Percentiles rank a stretch among this genome's conserved stretches.
These are phyloP conservation scores for Pyrenochaeta sp. DNA, from an alignment of 2,329 filamentous ascomycete species.

Conservation along the genomic window DNA sequence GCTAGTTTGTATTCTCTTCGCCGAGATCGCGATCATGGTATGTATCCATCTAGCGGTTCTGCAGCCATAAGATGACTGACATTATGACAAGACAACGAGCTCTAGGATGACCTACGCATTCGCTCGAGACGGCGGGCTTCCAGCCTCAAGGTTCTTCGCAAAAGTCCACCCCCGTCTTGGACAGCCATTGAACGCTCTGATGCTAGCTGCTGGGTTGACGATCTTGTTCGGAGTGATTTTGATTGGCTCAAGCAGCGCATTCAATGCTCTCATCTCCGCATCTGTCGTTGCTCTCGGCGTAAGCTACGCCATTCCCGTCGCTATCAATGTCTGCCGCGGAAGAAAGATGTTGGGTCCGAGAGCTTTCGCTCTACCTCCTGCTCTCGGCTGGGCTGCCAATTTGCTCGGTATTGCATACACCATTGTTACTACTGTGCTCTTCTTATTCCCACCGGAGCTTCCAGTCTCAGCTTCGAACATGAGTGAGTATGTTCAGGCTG, in stretches of 20 bases:
- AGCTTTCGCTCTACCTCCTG: conserved; percentile 64
- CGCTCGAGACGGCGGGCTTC: conserved; percentile 72
- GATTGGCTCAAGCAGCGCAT: conserved; percentile 71
- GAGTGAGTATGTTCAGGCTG: conserved; percentile 58
- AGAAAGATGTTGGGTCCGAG: conserved; percentile 69
- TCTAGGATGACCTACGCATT: conserved; percentile 74
- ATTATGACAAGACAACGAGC: conserved; percentile 59
- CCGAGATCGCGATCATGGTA: conserved; percentile 67
- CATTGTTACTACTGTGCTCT: conserved; percentile 75
- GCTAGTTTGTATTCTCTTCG: conserved; percentile 70
- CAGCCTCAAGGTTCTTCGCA: conserved; percentile 67
- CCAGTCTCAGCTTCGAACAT: conserved; percentile 73
- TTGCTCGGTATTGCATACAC: conserved; percentile 69
- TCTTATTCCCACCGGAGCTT: conserved; percentile 74
- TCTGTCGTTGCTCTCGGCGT: conserved; percentile 76
- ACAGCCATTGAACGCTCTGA: conserved; percentile 72
- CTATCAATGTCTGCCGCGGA: conserved; percentile 73
- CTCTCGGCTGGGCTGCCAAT: conserved; percentile 69
- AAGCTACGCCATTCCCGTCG: conserved; percentile 77
- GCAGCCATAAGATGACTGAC: too few relatives aligned
- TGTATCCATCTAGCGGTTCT: too few relatives aligned
- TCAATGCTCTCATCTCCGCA: conserved; percentile 75
- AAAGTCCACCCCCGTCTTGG: conserved; percentile 68
- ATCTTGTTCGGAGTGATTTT: conserved; percentile 75
- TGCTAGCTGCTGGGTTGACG: conserved; percentile 67